Percentiles rank a stretch among this genome's conserved stretches.
These are phyloP conservation scores for Boletellus deceptivus DNA, from an alignment of 1,284 basidiomycete genomes.

Conservation along the genomic window DNA sequence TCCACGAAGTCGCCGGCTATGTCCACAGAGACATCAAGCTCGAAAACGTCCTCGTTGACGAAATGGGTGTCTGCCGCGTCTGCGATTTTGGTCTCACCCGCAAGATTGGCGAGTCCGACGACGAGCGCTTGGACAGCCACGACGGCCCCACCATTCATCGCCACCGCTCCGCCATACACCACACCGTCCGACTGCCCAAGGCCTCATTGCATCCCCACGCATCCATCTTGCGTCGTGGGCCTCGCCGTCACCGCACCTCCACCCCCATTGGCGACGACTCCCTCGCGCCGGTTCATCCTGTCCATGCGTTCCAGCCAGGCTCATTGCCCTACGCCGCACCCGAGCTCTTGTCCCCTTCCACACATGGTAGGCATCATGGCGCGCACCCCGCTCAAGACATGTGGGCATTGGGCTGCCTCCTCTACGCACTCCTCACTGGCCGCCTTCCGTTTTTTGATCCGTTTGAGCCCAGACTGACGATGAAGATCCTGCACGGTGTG, in stretches of 20 bases:
- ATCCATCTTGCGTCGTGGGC: conserved; percentile 36
- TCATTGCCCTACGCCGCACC: conserved; percentile 90
- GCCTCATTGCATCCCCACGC: conserved; percentile 30
- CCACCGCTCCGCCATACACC: conserved; percentile 29
- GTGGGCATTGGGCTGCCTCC: conserved; percentile 89
- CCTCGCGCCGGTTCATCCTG: conserved; percentile 27
- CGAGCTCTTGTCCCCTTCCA: conserved; percentile 57
- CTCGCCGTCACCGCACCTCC: conserved; percentile 57
- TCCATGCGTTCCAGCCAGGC: conserved; percentile 66
- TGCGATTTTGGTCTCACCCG: conserved; percentile 82
- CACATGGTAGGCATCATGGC: conserved; percentile 22
- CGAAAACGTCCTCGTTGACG: conserved; percentile 93
- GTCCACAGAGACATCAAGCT: conserved; percentile 95
- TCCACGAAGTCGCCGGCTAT: conserved; percentile 77
- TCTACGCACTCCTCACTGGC: conserved; percentile 81
- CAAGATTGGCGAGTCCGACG: conserved; percentile 53
- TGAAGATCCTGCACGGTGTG: conserved; percentile 85
- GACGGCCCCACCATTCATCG: conserved; percentile 21
- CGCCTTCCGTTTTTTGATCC: conserved; percentile 81
- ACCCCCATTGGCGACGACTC: conserved; percentile 45
- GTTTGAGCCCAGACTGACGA: conserved; percentile 86
- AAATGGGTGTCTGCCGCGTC: conserved; percentile 77
- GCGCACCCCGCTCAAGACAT: conserved; percentile 80
- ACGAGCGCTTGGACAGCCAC: conserved; percentile 34
- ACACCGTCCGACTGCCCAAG: conserved; percentile 25